Percentiles rank a stretch among this genome's conserved stretches.
phyloP scores from a whole-genome alignment of 129 eudicot species.

The Artemisia argyi region DNA sequence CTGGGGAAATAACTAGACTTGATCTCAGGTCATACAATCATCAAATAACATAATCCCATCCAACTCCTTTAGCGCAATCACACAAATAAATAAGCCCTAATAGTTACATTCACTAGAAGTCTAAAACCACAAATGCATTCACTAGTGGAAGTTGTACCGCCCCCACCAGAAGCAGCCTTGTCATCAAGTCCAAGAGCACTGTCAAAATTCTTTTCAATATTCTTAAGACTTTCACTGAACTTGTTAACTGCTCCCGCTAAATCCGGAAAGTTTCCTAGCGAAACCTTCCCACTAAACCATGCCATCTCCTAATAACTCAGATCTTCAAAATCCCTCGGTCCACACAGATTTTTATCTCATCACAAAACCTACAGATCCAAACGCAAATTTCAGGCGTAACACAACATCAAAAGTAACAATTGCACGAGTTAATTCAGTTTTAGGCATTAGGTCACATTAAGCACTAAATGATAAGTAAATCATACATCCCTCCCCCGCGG shows the following conservation, averaged over 20 bases:
- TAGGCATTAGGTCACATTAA: too few relatives aligned
- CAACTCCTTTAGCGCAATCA: constrained; percentile 1
- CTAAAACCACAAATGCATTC: constrained; percentile 11
- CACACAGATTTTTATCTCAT: constrained; percentile 28
- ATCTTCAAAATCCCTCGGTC: constrained; percentile 28
- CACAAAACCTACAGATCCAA: constrained; percentile 24
- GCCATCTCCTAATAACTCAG: constrained; percentile 51
- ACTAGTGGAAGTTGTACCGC: constrained; percentile 3
- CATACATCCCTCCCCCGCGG: too few relatives aligned
- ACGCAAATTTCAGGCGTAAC: not conserved
- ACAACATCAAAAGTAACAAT: too few relatives aligned
- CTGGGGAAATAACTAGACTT: not conserved
- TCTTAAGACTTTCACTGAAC: constrained; percentile 87
- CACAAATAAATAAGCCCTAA: constrained; percentile 17
- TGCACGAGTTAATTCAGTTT: too few relatives aligned
- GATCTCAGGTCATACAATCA: not conserved
- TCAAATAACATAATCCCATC: not conserved
- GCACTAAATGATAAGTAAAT: too few relatives aligned
- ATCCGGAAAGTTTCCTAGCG: constrained; percentile 81
- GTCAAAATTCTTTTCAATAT: constrained; percentile 88
- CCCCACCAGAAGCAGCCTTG: constrained; percentile 33
- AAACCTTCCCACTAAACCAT: constrained; percentile 86
- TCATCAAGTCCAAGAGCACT: constrained; percentile 89
- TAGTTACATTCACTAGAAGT: not conserved
- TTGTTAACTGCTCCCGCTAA: constrained; percentile 88